phyloP scores from a whole-genome alignment of 306 rosid species.

The Cucumis hystrix region DNA sequence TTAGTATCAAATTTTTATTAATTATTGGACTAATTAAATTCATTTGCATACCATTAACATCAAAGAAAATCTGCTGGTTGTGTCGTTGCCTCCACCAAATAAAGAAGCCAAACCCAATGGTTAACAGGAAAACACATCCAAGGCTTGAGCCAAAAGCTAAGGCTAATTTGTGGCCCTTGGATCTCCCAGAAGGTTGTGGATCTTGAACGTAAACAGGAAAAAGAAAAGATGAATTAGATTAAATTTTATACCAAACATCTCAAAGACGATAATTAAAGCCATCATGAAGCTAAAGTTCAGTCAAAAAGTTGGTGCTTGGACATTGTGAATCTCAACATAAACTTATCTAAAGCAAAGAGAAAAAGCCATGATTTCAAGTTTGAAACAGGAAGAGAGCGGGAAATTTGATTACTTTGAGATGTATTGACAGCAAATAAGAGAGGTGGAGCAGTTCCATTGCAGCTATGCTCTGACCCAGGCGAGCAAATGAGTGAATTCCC shows the following conservation, averaged over 20 bases:
- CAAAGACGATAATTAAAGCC: neutral
- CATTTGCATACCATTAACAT: conserved; percentile 40
- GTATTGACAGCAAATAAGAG: conserved; percentile 24
- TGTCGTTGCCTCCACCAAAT: conserved; percentile 83
- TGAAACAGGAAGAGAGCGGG: conserved; percentile 8
- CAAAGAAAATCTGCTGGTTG: conserved; percentile 85
- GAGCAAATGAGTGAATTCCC: conserved; percentile 80
- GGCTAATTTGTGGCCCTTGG: conserved; percentile 58
- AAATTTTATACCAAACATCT: neutral
- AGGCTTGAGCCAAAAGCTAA: conserved; percentile 76
- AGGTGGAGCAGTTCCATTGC: conserved; percentile 34
- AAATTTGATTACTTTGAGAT: conserved; percentile 48
- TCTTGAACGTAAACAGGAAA: conserved; percentile 20
- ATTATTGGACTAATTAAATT: neutral
- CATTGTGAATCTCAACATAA: conserved; percentile 4
- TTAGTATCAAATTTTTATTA: neutral
- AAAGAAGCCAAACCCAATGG: conserved; percentile 62
- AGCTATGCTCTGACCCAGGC: conserved; percentile 35
- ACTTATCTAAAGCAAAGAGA: neutral
- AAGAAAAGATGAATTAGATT: neutral
- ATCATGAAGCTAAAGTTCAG: conserved; percentile 11
- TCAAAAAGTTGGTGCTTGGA: conserved; percentile 6
- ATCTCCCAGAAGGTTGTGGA: conserved; percentile 34
- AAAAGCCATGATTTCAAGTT: neutral
- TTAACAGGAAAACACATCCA: conserved; percentile 62